Conservation (phyloP, 352 stramenopile genomes). For the Pythium sukuiense region DNA sequence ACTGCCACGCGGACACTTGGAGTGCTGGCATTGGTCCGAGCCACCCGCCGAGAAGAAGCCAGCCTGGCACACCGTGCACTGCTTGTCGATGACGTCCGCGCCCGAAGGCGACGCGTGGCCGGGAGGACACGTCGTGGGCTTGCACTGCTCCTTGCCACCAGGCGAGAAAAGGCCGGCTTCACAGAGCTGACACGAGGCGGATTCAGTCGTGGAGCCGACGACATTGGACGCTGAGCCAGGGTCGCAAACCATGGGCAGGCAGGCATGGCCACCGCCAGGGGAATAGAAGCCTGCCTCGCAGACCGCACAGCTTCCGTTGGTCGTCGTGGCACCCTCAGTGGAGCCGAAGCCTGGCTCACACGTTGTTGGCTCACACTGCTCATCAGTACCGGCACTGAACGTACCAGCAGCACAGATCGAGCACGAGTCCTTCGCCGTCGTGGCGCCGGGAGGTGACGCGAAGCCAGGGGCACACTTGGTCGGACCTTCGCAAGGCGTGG, state of each 20-base stretch:
- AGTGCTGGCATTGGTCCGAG: slow-evolving; percentile 36
- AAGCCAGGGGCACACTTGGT: slow-evolving; percentile 37
- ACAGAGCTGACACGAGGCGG: slow-evolving; percentile 34
- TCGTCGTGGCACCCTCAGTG: slow-evolving; percentile 26
- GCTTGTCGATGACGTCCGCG: slow-evolving; percentile 37
- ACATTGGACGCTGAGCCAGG: slow-evolving; percentile 35
- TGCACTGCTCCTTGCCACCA: slow-evolving; percentile 29
- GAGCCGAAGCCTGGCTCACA: slow-evolving; percentile 40
- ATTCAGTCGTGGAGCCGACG: slow-evolving; percentile 22
- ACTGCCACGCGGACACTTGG: slow-evolving; percentile 35
- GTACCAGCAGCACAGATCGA: slow-evolving; percentile 32
- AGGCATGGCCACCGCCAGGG: slow-evolving; percentile 31
- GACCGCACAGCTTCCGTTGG: slow-evolving; percentile 30
- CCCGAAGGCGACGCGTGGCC: slow-evolving; percentile 42
- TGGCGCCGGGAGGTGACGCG: slow-evolving; percentile 33
- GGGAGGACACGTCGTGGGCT: slow-evolving; percentile 34
- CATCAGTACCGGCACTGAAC: slow-evolving; percentile 30
- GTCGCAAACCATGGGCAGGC: slow-evolving; percentile 30
- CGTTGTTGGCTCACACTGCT: slow-evolving; percentile 32
- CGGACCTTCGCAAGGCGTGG: slow-evolving; percentile 31
- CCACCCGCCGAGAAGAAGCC: slow-evolving; percentile 40
- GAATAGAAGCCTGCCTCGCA: slow-evolving; percentile 42
- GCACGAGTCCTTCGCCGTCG: slow-evolving; percentile 35
- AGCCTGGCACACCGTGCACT: slow-evolving; percentile 39
- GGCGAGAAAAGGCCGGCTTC: slow-evolving; percentile 33